Evolutionary conservation across 148 eudicot species (phyloP), one percentile per base, ranked within the genome.

Genomic region (Rhododendron kiyosumense): DNA sequence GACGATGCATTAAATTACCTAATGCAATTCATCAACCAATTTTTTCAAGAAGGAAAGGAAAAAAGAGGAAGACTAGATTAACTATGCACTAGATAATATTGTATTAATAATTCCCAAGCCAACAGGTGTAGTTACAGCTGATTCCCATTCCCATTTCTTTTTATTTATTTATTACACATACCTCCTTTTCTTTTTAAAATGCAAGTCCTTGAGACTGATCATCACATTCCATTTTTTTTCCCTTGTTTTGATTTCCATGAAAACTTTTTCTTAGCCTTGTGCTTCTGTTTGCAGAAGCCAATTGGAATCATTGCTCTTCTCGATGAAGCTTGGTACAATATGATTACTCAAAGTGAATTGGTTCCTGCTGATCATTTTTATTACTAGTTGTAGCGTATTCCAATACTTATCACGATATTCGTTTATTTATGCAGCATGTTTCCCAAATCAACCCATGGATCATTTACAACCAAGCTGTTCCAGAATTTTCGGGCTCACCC

Each of bases 291-390:
- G 92, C 99, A 97, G 99, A 97, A 94, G 90, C 99, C 99, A 84
- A 94, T 94, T 76, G 99, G 99, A 75, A 91, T 97, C 84, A 95
- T 97, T 88, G 92, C 96, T 85, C 95, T 97, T 49, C 84, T 97
- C 92, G 99, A 97, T 90, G 99, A 97, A 91, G 98, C 99, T 86
- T 97, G 99, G 99, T 97, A 95, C 76, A 87, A 10, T 49, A 77
- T 81, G 54, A 78, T 46, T 85, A 77, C 79, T 46, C n/a, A 51
- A 7, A 87, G 30, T 83, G 54, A 87, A 79, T 81, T 84, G 87
- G 87, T 90, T 57, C 57, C 61, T 85, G 45, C 38, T 89, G 52
- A n/a, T 88, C 77, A 45, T 54, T 76, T 52, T 48, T 41, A 2
- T 36, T 0, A 48, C 79, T 43, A 87, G 7, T 76, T 84, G 52